Conservation (phyloP, 1,284 basidiomycete species). For the Neolentinus lepideus region DNA sequence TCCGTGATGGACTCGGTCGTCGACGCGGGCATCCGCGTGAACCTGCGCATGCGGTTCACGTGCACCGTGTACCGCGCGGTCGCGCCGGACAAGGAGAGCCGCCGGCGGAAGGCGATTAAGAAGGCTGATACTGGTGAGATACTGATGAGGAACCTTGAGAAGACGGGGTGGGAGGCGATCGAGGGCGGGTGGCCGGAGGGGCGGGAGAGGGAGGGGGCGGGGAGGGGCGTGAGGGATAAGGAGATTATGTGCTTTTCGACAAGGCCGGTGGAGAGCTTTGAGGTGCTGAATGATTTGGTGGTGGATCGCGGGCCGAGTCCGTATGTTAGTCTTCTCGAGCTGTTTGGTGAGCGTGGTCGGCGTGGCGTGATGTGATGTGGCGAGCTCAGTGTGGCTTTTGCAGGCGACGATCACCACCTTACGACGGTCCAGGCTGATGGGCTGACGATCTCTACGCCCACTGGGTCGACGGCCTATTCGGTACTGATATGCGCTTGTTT, state of each 20-base stretch:
- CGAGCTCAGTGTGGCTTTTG: slow-evolving; percentile 4
- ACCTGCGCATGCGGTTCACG: slow-evolving; percentile 98
- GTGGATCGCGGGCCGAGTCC: slow-evolving; percentile 98
- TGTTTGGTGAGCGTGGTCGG: slow-evolving; percentile 71
- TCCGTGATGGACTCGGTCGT: slow-evolving; percentile 86
- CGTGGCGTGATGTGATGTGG: not conserved
- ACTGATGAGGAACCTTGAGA: slow-evolving; percentile 85
- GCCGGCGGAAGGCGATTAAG: slow-evolving; percentile 75
- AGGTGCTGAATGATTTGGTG: slow-evolving; percentile 96
- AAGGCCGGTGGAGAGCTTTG: slow-evolving; percentile 92
- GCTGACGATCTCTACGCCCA: slow-evolving; percentile 92
- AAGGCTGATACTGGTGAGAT: slow-evolving; percentile 91
- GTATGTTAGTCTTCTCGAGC: slow-evolving; percentile 92
- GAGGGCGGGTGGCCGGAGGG: slow-evolving; percentile 61
- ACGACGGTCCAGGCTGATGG: slow-evolving; percentile 99
- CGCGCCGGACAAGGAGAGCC: slow-evolving; percentile 58
- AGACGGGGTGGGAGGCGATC: slow-evolving; percentile 90
- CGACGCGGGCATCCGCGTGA: slow-evolving; percentile 93
- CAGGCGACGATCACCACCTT: slow-evolving; percentile 98
- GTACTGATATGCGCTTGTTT: slow-evolving; percentile 34
- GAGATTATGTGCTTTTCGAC: slow-evolving; percentile 99
- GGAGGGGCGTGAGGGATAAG: slow-evolving; percentile 69
- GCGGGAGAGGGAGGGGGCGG: slow-evolving; percentile 29
- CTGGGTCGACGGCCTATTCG: slow-evolving; percentile 97
- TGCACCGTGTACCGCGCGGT: slow-evolving; percentile 96